phyloP scores from a whole-genome alignment of 106 monocot genomes.

The Posidonia australis region DNA sequence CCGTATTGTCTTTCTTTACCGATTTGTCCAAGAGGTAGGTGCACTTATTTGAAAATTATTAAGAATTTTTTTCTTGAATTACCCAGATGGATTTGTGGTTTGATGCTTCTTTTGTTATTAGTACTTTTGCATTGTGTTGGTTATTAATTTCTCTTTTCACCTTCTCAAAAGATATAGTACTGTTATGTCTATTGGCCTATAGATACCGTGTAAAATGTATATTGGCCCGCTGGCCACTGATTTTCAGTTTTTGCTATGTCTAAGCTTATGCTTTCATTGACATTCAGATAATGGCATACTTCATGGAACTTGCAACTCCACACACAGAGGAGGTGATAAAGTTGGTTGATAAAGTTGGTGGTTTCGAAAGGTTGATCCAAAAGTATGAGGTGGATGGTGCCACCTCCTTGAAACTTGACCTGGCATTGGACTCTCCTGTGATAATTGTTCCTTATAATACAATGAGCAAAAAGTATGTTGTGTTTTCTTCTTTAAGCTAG shows the following conservation, averaged over 20 bases:
- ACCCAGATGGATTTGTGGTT: background rate
- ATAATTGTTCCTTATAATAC: conserved; percentile 73
- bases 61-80: background rate
- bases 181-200: too few species aligned
- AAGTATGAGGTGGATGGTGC: conserved; percentile 95
- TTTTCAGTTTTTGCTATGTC: background rate
- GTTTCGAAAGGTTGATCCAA: conserved; percentile 83
- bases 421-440: conserved; percentile 82
- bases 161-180: too few species aligned
- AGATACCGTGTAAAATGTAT: too few species aligned
- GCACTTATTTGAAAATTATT: background rate
- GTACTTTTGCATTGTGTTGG: too few species aligned
- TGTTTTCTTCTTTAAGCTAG: background rate
- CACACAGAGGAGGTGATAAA: conserved; percentile 92
- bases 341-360: conserved; percentile 94
- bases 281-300: conserved; percentile 76
- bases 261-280: background rate
- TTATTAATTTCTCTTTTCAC: too few species aligned
- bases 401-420: conserved; percentile 62
- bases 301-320: conserved; percentile 93
- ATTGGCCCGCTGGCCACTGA: too few species aligned
- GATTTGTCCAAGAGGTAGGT: conserved; percentile 89
- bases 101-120: too few species aligned
- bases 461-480: conserved; percentile 62
- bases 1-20: conserved; percentile 88